These are phyloP conservation scores for Cercospora nicotianae DNA, from an alignment of 2,329 filamentous ascomycete species.

Conservation along the genomic window DNA sequence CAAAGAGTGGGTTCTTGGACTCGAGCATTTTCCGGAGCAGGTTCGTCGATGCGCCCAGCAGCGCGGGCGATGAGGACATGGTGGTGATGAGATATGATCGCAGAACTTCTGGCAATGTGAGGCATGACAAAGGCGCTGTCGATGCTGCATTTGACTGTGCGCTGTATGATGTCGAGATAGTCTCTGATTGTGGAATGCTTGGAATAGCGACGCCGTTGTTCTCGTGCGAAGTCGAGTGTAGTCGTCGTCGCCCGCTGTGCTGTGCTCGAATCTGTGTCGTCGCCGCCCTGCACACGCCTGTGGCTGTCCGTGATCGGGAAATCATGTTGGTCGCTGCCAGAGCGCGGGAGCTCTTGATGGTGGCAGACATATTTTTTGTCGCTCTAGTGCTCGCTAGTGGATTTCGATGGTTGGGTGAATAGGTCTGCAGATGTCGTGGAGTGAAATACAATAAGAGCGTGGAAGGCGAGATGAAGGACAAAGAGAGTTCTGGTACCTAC, in stretches of 20 bases:
- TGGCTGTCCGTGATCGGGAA: background rate
- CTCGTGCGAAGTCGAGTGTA: slow-evolving; percentile 20
- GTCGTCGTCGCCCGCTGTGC: slow-evolving; percentile 14
- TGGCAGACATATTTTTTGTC: background rate
- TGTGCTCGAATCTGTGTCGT: slow-evolving; percentile 15
- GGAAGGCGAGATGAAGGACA: slow-evolving; percentile 7
- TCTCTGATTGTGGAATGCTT: background rate
- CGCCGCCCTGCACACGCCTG: background rate
- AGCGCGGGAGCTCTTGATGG: slow-evolving; percentile 11
- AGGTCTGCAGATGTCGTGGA: background rate
- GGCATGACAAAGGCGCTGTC: slow-evolving; percentile 59
- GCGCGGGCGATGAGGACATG: slow-evolving; percentile 67
- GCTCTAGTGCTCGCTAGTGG: background rate
- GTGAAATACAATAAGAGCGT: background rate
- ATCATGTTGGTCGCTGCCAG: slow-evolving; percentile 1
- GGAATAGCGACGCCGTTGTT: slow-evolving; percentile 16
- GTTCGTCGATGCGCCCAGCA: slow-evolving; percentile 69
- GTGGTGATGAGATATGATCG: slow-evolving; percentile 68
- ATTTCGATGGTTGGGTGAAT: background rate
- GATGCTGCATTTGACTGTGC: background rate
- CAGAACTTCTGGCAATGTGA: slow-evolving; percentile 66
- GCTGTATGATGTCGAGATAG: background rate
- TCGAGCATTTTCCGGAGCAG: slow-evolving; percentile 70
- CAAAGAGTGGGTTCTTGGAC: slow-evolving; percentile 64
- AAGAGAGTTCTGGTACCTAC: slow-evolving; percentile 11